A percentile compares a stretch with the other conserved stretches of the same genome.
Conservation (phyloP, 257 asterid genomes). For the Solanum clarkiae region DNA sequence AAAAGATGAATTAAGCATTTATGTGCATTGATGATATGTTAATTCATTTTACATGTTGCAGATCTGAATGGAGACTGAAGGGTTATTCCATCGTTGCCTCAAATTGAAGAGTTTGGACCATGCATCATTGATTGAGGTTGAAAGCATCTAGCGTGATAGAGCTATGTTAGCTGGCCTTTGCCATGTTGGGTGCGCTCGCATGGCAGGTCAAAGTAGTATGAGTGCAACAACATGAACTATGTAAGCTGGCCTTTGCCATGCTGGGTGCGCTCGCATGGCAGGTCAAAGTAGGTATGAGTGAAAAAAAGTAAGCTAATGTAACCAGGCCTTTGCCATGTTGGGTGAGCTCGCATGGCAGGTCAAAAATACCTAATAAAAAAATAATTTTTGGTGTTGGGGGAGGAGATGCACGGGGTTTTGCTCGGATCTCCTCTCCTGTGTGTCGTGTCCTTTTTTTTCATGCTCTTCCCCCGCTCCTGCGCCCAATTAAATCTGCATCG, state of each 20-base stretch:
- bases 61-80: too few relatives aligned
- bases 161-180: neutral
- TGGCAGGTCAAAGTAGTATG: neutral
- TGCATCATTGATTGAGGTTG: too few relatives aligned
- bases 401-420: neutral
- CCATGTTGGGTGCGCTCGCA: constrained; percentile 7
- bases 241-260: too few relatives aligned
- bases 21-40: too few relatives aligned
- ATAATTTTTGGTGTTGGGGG: neutral
- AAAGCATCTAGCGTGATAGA: neutral
- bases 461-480: too few relatives aligned
- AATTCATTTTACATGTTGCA: too few relatives aligned
- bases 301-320: constrained; percentile 6
- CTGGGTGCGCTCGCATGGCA: too few relatives aligned
- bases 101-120: too few relatives aligned
- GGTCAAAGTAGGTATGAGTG: too few relatives aligned
- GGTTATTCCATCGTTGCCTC: too few relatives aligned
- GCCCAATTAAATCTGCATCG: too few relatives aligned
- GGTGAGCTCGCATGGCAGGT: constrained; percentile 19
- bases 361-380: neutral
- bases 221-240: neutral
- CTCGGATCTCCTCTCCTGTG: neutral
- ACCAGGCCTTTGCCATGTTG: constrained; percentile 1
- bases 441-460: neutral
- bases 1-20: too few relatives aligned